phyloP scores from a whole-genome alignment of 345 rosid species.

The Hevea brasiliensis region DNA sequence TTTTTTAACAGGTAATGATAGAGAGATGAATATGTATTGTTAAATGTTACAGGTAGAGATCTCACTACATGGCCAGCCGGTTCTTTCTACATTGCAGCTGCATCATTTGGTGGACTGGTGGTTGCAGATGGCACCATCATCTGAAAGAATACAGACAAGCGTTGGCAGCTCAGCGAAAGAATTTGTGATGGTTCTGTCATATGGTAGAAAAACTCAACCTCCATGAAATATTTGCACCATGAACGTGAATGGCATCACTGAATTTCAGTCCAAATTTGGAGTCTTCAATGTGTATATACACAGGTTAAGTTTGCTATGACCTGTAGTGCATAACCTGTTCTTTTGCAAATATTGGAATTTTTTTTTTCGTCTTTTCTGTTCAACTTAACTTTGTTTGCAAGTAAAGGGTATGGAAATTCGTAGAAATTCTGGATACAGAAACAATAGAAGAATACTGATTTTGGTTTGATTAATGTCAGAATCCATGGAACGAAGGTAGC shows the following conservation, averaged over 20 bases:
- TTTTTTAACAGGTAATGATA: too few species aligned
- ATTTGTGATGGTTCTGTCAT: slow-evolving; percentile 47
- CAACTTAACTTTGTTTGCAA: not conserved
- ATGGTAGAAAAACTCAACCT: slow-evolving; percentile 39
- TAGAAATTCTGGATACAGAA: not conserved
- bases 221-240: slow-evolving; percentile 9
- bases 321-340: not conserved
- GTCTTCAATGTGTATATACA: not conserved
- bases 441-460: not conserved
- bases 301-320: not conserved
- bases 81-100: slow-evolving; percentile 36
- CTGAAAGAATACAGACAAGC: slow-evolving; percentile 22
- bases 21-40: too few species aligned
- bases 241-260: too few species aligned
- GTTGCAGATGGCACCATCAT: slow-evolving; percentile 35
- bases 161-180: slow-evolving; percentile 53
- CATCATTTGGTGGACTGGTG: slow-evolving; percentile 42
- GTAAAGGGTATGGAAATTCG: not conserved
- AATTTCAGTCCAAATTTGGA: not conserved
- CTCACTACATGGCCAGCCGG: slow-evolving; percentile 37
- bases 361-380: not conserved
- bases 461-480: not conserved
- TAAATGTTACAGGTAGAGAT: slow-evolving; percentile 50
- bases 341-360: not conserved
- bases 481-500: not conserved